Conservation (phyloP, 768 basidiomycete genomes). For the Psilocybe cubensis region DNA sequence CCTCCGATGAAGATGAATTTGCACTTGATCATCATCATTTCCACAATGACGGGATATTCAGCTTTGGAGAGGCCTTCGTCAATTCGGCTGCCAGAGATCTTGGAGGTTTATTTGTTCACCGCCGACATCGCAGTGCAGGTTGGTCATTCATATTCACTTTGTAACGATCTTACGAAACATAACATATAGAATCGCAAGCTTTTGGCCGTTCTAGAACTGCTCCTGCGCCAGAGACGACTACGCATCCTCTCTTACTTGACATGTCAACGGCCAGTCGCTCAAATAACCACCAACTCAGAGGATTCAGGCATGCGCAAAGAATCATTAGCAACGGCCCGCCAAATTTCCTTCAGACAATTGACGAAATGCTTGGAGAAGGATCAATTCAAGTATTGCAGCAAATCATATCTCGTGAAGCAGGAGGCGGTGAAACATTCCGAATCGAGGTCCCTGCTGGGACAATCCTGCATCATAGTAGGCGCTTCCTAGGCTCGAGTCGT, state of each 20-base stretch:
- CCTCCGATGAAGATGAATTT: constrained; percentile 71
- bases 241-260: constrained; percentile 84
- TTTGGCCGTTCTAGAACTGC: constrained; percentile 65
- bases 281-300: constrained; percentile 47
- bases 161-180: not conserved
- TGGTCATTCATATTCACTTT: constrained; percentile 16
- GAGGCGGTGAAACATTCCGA: constrained; percentile 68
- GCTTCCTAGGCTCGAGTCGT: constrained; percentile 59
- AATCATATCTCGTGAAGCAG: constrained; percentile 65
- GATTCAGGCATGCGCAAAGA: constrained; percentile 59
- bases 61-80: constrained; percentile 56
- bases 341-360: constrained; percentile 76
- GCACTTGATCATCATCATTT: constrained; percentile 38
- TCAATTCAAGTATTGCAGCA: constrained; percentile 86
- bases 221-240: constrained; percentile 65
- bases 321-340: constrained; percentile 51
- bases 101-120: constrained; percentile 51
- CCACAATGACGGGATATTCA: constrained; percentile 54
- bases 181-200: constrained; percentile 56
- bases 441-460: constrained; percentile 75
- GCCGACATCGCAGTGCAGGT: constrained; percentile 58
- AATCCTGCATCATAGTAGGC: constrained; percentile 62
- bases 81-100: constrained; percentile 48
- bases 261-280: constrained; percentile 50
- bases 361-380: constrained; percentile 80